Base-by-base conservation (phyloP, 345 rosid species). In the Bruguiera sexangula region DNA sequence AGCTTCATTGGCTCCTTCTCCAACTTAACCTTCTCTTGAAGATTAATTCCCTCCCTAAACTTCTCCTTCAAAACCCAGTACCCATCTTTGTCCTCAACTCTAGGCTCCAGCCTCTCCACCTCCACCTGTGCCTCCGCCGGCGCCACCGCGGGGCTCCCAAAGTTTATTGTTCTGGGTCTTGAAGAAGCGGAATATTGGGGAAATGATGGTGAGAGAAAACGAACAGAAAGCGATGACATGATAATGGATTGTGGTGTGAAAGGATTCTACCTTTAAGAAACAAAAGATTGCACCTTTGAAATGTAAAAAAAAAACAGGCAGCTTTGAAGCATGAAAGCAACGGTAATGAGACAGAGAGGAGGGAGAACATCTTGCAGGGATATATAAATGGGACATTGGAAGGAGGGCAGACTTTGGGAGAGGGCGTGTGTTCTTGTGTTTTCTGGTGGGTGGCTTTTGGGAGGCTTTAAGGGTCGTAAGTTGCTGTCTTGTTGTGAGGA, bases 1-100 rank as follows among this genome's bases (percentile, higher is more conserved):
- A 91, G 79, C 79, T 82, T 88, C 96, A 94, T 86, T 3, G 98
- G 97, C 15, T 94, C 96, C 52, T 70, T 89, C 85, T 82, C 92
- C 56, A 94, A 79, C 89, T 94, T 94, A 39, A 89, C 79, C 76
- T 91, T 94, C 83, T 91, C 98, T 61, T 81, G 93, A 26, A 97
- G 97, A 57, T 89, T 94, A 26, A 94, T 86, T 5, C 98, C 96
- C 67, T 76, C 68, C 6, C 97, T 83, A 61, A 89, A 94, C 78
- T 89, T 91, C 83, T 94, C 96, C 82, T 91, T 94, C 79, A 94
- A 82, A 56, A 89, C 83, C 65, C 80, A 91, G 70, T 77, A 94
- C 8, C 96, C 96, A 75, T 87, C 88, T 69, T 52, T 84, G 79
- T 87, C 84, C 69, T 89, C 93, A 66, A 94, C 96, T 68, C 92